phyloP scores from a whole-genome alignment of 1,284 basidiomycete species.

The Rhodotorula sp. region DNA sequence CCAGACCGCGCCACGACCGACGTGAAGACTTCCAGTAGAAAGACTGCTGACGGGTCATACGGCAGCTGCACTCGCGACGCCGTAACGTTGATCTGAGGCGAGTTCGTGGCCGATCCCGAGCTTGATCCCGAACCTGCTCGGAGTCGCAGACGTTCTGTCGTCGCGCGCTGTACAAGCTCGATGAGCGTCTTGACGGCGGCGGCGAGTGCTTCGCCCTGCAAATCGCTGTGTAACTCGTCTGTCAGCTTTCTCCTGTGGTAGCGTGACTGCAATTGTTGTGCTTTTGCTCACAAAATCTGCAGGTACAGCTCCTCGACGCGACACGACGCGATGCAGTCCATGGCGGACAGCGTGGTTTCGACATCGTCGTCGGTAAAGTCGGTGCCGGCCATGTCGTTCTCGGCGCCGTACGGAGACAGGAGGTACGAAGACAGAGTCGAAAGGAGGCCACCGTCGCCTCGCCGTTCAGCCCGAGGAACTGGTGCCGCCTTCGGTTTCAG shows the following conservation, averaged over 20 bases:
- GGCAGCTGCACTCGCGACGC: slow-evolving; percentile 58
- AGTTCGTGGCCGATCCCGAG: slow-evolving; percentile 26
- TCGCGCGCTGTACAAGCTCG: slow-evolving; percentile 80
- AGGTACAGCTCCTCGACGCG: slow-evolving; percentile 89
- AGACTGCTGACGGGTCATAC: slow-evolving; percentile 92
- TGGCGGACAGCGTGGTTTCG: slow-evolving; percentile 89
- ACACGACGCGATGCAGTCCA: slow-evolving; percentile 93
- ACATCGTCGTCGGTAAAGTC: slow-evolving; percentile 75
- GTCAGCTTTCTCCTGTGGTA: not conserved
- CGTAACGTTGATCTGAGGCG: slow-evolving; percentile 47
- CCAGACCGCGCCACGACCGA: slow-evolving; percentile 76
- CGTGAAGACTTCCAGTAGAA: slow-evolving; percentile 90
- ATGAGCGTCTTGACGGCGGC: slow-evolving; percentile 84
- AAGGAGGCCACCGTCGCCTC: slow-evolving; percentile 83
- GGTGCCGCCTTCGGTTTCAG: slow-evolving; percentile 69
- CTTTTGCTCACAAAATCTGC: slow-evolving; percentile 73
- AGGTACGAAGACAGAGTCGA: slow-evolving; percentile 95
- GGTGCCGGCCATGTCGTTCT: slow-evolving; percentile 38
- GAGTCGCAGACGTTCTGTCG: slow-evolving; percentile 60
- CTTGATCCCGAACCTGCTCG: slow-evolving; percentile 12
- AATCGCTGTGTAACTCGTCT: slow-evolving; percentile 22
- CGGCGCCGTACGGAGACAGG: slow-evolving; percentile 85
- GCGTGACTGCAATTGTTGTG: not conserved
- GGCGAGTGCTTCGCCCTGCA: slow-evolving; percentile 64
- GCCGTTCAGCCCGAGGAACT: slow-evolving; percentile 56